Evolutionary conservation across 2,329 filamentous ascomycete genomes (phyloP).

Genomic region (Chrysosphaeria jannelii): DNA sequence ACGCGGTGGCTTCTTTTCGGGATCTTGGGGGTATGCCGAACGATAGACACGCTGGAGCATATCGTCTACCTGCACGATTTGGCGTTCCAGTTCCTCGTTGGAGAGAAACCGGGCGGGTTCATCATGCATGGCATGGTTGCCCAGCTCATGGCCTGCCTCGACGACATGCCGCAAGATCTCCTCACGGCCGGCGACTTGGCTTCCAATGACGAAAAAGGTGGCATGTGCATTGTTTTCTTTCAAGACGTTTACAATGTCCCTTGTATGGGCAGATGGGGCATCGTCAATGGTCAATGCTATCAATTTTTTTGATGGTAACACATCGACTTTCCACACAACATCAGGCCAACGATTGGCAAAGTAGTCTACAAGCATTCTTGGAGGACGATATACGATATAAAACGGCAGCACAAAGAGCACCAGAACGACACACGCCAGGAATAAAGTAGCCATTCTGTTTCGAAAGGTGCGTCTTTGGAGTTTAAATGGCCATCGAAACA

Average conservation of each 20-base stretch:
- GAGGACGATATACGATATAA: conserved; percentile 60
- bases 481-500: conserved; percentile 24
- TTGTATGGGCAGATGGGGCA: conserved; percentile 43
- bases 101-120: conserved; percentile 37
- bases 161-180: conserved; percentile 20
- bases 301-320: conserved; percentile 17
- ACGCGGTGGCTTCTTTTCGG: conserved; percentile 14
- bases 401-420: conserved; percentile 13
- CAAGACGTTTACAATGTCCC: conserved; percentile 38
- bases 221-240: conserved; percentile 34
- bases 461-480: conserved; percentile 25
- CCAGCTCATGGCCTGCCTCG: conserved; percentile 39
- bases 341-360: conserved; percentile 45
- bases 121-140: conserved; percentile 73
- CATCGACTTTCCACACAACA: conserved; percentile 39
- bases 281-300: conserved; percentile 74
- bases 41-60: conserved; percentile 26
- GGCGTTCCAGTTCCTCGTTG: conserved; percentile 23
- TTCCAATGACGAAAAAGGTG: conserved; percentile 73
- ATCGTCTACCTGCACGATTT: conserved; percentile 34
- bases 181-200: conserved; percentile 31
- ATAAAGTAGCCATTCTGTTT: conserved; percentile 24
- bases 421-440: conserved; percentile 13
- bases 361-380: conserved; percentile 35
- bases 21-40: conserved; percentile 6